Percentiles rank a stretch among this genome's conserved stretches.
Evolutionary conservation across 176 grass and related monocot species (phyloP).

Genomic region (Aegilops longissima): DNA sequence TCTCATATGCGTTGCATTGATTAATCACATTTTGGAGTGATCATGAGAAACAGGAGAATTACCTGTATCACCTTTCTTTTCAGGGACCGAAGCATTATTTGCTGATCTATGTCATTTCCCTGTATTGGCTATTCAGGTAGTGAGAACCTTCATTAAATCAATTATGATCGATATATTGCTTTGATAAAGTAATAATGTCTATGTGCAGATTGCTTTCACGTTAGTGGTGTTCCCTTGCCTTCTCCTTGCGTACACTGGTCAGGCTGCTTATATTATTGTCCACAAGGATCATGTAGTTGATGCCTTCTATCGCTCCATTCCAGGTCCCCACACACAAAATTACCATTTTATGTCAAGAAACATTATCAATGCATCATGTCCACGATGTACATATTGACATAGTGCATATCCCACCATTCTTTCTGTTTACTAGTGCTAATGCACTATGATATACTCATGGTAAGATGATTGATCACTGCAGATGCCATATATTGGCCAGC

Average conservation of each 20-base stretch:
- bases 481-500: conserved; percentile 78
- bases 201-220: conserved; percentile 74
- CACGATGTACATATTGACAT: conserved; percentile 9
- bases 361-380: conserved; percentile 8
- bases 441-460: conserved; percentile 24
- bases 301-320: conserved; percentile 81
- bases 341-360: background rate
- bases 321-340: conserved; percentile 41
- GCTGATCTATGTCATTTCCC: conserved; percentile 93
- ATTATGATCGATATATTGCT: conserved; percentile 13
- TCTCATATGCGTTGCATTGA: conserved; percentile 3
- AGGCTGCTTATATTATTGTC: conserved; percentile 72
- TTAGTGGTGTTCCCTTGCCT: conserved; percentile 82
- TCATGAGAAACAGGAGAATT: conserved; percentile 25
- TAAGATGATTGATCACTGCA: conserved; percentile 36
- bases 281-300: conserved; percentile 61
- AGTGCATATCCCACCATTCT: conserved; percentile 20
- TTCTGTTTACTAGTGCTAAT: conserved; percentile 5
- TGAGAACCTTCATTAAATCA: background rate
- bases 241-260: conserved; percentile 83
- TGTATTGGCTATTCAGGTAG: conserved; percentile 79
- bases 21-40: conserved; percentile 1
- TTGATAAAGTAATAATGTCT: conserved; percentile 25
- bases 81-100: conserved; percentile 93
- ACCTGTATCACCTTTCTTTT: conserved; percentile 30